Conservation (phyloP, 2,329 filamentous ascomycete genomes). For the Ascocoryne sarcoides region DNA sequence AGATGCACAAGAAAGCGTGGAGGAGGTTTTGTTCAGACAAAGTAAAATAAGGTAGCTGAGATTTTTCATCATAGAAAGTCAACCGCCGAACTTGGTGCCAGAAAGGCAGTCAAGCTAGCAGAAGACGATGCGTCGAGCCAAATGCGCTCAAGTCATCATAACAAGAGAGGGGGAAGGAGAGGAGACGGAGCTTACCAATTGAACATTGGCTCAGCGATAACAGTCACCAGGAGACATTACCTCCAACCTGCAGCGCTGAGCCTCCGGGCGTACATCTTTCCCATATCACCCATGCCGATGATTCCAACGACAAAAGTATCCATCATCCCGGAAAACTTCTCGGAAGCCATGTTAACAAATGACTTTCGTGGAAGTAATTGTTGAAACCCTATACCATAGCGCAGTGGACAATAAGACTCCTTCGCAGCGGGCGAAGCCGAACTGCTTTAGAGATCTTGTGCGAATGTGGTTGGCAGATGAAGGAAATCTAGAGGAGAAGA, state of each 20-base stretch:
- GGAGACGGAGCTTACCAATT: conserved; percentile 21
- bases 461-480: neutral
- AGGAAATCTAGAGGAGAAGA: neutral
- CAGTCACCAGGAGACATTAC: conserved; percentile 45
- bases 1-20: neutral
- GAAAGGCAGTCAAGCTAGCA: conserved; percentile 60
- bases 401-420: too few species aligned
- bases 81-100: conserved; percentile 53
- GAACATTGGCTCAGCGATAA: conserved; percentile 21
- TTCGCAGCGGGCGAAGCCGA: too few species aligned
- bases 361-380: conserved; percentile 23
- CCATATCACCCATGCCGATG: conserved; percentile 99
- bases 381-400: too few species aligned
- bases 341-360: conserved; percentile 9
- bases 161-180: conserved; percentile 17
- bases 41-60: conserved; percentile 93
- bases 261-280: conserved; percentile 90
- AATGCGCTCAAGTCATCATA: conserved; percentile 99
- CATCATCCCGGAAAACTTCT: conserved; percentile 9
- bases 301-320: conserved; percentile 71
- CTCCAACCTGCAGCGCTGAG: conserved; percentile 93
- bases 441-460: neutral
- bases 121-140: conserved; percentile 95
- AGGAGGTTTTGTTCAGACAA: conserved; percentile 61
- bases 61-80: conserved; percentile 95